Conservation (phyloP, 2,329 filamentous ascomycete genomes). For the Chlorencoelia australis region DNA sequence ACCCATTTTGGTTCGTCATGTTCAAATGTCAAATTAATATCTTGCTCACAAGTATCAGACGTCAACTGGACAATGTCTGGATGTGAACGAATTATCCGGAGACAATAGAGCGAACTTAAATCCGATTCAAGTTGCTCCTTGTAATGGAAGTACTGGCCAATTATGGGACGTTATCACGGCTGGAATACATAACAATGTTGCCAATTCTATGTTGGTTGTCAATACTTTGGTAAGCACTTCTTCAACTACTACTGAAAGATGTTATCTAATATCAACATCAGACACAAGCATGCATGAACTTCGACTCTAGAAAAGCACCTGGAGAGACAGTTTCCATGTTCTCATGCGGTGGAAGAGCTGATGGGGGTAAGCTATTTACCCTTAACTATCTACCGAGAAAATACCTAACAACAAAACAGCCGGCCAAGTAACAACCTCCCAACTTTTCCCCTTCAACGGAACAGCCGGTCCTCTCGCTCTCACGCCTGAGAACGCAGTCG, state of each 20-base stretch:
- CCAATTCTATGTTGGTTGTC: conserved; percentile 38
- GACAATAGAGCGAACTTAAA: conserved; percentile 37
- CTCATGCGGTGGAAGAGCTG: conserved; percentile 21
- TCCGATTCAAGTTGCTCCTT: conserved; percentile 32
- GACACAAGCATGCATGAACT: conserved; percentile 49
- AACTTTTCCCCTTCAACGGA: conserved; percentile 7
- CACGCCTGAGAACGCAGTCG: conserved; percentile 33
- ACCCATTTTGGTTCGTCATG: conserved; percentile 29
- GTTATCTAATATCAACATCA: conserved; percentile 8
- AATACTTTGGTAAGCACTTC: conserved; percentile 35
- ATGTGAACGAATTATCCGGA: conserved; percentile 35
- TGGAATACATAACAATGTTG: conserved; percentile 40
- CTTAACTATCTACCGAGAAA: neutral
- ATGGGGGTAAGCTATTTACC: conserved; percentile 2
- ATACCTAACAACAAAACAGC: neutral
- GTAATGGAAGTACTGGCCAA: conserved; percentile 31
- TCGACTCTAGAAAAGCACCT: conserved; percentile 40
- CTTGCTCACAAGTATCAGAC: conserved; percentile 2
- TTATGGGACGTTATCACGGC: conserved; percentile 36
- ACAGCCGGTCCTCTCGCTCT: conserved; percentile 31
- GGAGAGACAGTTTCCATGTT: conserved; percentile 46
- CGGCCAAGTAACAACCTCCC: conserved; percentile 5
- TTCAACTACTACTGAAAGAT: neutral
- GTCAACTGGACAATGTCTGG: conserved; percentile 32
- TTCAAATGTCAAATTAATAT: neutral